Conservation (phyloP, 345 rosid species). For the Linum usitatissimum region DNA sequence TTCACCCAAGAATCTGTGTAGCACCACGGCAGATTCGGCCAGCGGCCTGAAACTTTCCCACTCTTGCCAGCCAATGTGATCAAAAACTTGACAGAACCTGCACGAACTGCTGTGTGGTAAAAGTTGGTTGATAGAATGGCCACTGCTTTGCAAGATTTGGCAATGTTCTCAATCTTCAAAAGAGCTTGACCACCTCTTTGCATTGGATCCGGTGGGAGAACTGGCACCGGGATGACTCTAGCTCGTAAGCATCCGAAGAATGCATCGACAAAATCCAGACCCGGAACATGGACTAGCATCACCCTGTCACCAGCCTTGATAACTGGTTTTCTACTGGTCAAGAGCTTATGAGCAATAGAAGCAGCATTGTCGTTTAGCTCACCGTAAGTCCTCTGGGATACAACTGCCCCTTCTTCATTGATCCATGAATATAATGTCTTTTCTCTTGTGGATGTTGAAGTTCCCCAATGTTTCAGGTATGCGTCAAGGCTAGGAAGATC, state of each 20-base stretch:
- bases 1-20: constrained; percentile 59
- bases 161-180: constrained; percentile 50
- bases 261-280: constrained; percentile 53
- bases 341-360: constrained; percentile 39
- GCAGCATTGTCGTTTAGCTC: constrained; percentile 42
- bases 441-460: constrained; percentile 21
- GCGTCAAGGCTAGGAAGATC: constrained; percentile 40
- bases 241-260: constrained; percentile 67
- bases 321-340: constrained; percentile 34
- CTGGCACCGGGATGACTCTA: constrained; percentile 53
- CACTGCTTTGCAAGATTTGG: constrained; percentile 39
- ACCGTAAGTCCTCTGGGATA: constrained; percentile 33
- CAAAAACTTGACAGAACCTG: constrained; percentile 42
- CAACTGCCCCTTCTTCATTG: constrained; percentile 37
- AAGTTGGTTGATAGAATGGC: constrained; percentile 47
- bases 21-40: constrained; percentile 64
- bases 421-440: constrained; percentile 50
- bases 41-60: constrained; percentile 23
- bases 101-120: constrained; percentile 53
- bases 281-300: constrained; percentile 48
- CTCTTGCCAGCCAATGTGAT: constrained; percentile 32
- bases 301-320: constrained; percentile 54
- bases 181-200: constrained; percentile 74
- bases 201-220: constrained; percentile 57
- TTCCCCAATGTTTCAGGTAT: constrained; percentile 56